A percentile compares a stretch with the other conserved stretches of the same genome.
Conservation (phyloP, 1,284 basidiomycete genomes). For the Apiotrichum montevideense region DNA sequence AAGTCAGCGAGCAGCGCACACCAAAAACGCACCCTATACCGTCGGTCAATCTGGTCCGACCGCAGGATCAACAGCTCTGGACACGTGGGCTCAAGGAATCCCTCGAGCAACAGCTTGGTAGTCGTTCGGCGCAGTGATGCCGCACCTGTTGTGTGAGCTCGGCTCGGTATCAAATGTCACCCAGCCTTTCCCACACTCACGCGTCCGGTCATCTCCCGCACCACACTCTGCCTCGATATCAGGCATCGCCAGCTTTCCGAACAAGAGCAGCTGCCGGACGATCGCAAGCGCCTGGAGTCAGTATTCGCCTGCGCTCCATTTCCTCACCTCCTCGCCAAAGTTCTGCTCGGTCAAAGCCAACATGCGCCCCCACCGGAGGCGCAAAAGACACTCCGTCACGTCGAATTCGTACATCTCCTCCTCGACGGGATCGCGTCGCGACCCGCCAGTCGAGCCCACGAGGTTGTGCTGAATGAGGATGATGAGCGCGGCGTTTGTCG, state of each 20-base stretch:
- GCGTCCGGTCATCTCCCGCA: slow-evolving; percentile 1
- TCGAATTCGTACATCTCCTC: slow-evolving; percentile 62
- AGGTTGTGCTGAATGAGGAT: slow-evolving; percentile 88
- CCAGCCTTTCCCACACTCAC: not conserved
- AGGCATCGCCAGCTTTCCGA: slow-evolving; percentile 72
- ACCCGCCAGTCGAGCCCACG: slow-evolving; percentile 68
- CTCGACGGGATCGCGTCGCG: slow-evolving; percentile 53
- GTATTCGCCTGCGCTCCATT: not conserved
- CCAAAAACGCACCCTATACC: slow-evolving; percentile 22
- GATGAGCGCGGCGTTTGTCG: slow-evolving; percentile 59
- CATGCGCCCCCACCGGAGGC: slow-evolving; percentile 71
- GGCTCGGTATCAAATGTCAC: not conserved
- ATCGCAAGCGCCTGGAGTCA: slow-evolving; percentile 61
- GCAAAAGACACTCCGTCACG: slow-evolving; percentile 67
- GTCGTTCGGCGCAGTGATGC: slow-evolving; percentile 2
- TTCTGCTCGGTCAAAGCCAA: slow-evolving; percentile 65
- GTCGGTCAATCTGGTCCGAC: slow-evolving; percentile 28
- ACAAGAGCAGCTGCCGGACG: slow-evolving; percentile 67
- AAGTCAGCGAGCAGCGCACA: not conserved
- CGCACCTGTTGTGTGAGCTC: not conserved
- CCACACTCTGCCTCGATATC: slow-evolving; percentile 26
- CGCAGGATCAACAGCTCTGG: slow-evolving; percentile 28
- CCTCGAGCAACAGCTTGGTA: slow-evolving; percentile 20
- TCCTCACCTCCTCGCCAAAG: slow-evolving; percentile 63
- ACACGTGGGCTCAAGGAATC: slow-evolving; percentile 27